A percentile compares a stretch with the other conserved stretches of the same genome.
These are phyloP conservation scores for Angomonas ambiguus DNA, from an alignment of 208 protist genomes.

Conservation along the genomic window DNA sequence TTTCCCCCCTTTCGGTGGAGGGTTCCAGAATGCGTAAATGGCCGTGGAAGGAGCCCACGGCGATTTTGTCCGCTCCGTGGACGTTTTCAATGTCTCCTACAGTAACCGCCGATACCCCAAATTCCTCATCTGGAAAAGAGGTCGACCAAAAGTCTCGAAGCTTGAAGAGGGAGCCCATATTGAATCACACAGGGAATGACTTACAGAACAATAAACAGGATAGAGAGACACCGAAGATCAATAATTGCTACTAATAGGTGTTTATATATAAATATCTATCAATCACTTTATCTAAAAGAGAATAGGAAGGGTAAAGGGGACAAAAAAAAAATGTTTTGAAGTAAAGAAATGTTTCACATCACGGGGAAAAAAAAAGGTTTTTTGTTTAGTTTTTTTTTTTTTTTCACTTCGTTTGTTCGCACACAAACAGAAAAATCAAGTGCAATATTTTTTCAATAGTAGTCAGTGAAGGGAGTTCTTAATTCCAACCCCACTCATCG, in stretches of 20 bases:
- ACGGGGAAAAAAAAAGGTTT: too few relatives aligned
- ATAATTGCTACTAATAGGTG: too few relatives aligned
- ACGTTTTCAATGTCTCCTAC: constrained; percentile 79
- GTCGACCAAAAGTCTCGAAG: constrained; percentile 87
- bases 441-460: too few relatives aligned
- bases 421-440: too few relatives aligned
- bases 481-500: constrained; percentile 5
- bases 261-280: background rate
- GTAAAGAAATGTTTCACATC: too few relatives aligned
- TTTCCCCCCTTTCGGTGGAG: constrained; percentile 32
- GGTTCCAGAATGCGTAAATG: constrained; percentile 79
- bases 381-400: too few relatives aligned
- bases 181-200: too few relatives aligned
- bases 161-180: constrained; percentile 90
- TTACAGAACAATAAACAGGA: too few relatives aligned
- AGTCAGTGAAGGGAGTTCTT: background rate
- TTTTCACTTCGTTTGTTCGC: too few relatives aligned
- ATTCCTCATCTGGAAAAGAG: constrained; percentile 76
- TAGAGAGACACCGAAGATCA: too few relatives aligned
- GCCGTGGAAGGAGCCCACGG: constrained; percentile 84
- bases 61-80: constrained; percentile 45
- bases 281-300: background rate
- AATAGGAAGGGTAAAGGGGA: too few relatives aligned
- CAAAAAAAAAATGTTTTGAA: too few relatives aligned
- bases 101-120: constrained; percentile 51